Evolutionary conservation across 495 filamentous ascomycete genomes (phyloP).

Genomic region (Amphirosellinia nigrospora): DNA sequence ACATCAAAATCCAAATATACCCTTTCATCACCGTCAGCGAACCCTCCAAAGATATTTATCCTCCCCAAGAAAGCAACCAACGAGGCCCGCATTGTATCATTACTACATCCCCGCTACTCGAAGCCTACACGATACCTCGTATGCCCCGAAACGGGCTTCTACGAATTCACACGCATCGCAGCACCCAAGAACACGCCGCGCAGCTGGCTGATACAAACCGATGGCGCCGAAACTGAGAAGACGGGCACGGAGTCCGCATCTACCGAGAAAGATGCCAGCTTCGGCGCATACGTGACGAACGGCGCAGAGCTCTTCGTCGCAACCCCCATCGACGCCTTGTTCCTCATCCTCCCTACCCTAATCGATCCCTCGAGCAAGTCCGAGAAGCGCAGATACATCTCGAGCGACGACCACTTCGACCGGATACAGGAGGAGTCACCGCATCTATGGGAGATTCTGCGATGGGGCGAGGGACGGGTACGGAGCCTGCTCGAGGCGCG

Average conservation of each 20-base stretch:
- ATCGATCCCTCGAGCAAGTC: constrained; percentile 31
- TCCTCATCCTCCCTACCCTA: constrained; percentile 79
- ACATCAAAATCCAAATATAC: constrained; percentile 43
- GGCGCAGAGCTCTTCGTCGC: constrained; percentile 77
- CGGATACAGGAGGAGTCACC: constrained; percentile 57
- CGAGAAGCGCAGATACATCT: constrained; percentile 71
- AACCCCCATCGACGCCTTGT: constrained; percentile 83
- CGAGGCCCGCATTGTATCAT: constrained; percentile 72
- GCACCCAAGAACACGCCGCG: constrained; percentile 64
- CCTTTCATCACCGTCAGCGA: constrained; percentile 43
- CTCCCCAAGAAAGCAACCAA: constrained; percentile 70
- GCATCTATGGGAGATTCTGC: constrained; percentile 64
- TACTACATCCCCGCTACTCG: constrained; percentile 77
- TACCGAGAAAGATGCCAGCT: constrained; percentile 23
- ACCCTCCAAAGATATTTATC: constrained; percentile 75
- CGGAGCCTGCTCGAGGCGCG: constrained; percentile 44
- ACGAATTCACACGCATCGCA: constrained; percentile 82
- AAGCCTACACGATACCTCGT: constrained; percentile 75
- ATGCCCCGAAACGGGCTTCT: constrained; percentile 79
- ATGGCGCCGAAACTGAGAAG: constrained; percentile 20
- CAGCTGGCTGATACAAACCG: constrained; percentile 69
- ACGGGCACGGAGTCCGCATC: constrained; percentile 27
- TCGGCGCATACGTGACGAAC: constrained; percentile 51
- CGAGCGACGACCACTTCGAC: constrained; percentile 82
- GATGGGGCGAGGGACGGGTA: constrained; percentile 47